Evolutionary conservation across 495 filamentous ascomycete species (phyloP), one percentile per base, ranked within the genome.

Genomic region (Neurospora sp.): DNA sequence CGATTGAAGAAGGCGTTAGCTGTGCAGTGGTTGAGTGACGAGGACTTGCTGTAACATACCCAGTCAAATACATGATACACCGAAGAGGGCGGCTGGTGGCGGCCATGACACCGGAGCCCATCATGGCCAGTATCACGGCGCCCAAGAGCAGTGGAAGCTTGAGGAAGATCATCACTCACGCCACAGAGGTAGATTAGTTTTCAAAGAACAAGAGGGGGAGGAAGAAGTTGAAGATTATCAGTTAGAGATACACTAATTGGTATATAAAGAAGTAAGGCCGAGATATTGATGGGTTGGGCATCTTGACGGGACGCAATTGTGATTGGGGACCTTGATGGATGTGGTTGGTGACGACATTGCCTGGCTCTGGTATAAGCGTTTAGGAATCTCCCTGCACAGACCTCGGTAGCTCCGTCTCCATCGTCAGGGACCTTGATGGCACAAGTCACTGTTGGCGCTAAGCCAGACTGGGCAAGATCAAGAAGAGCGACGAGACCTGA

Each of bases 41-140:
- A 39, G 69, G 41, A 12, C 14, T 22, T 71, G 35, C 5, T 37
- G 40, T 71, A 10, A 70, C 77, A 65, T 80, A 88, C 87, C 87
- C 87, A 6, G 87, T 89, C 42, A 89, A 82, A 77, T 90, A 90
- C 86, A 90, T 88, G 76, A 89, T 77, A 70, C 85, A 87, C 72
- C 85, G 82, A 41, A 80, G 75, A 53, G 76, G 78, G 70, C 71
- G 71, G 14, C 72, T 72, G 38, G 59, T 38, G 73, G 69, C 35
- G 72, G 71, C 70, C 72, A 74, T n/a, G 53, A 45, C 37, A 44
- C 75, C 9, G 10, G 76, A 69, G 39, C 59, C 22, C 71, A 41
- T 37, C 53, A 72, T 69, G 37, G 41, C 41, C 39, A 42, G 31
- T 59, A 18, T 65, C 53, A 65, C 27, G 53, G 53, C 27, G 53